phyloP scores from a whole-genome alignment of 2,329 filamentous ascomycete genomes.

The Xylaria arbuscula region DNA sequence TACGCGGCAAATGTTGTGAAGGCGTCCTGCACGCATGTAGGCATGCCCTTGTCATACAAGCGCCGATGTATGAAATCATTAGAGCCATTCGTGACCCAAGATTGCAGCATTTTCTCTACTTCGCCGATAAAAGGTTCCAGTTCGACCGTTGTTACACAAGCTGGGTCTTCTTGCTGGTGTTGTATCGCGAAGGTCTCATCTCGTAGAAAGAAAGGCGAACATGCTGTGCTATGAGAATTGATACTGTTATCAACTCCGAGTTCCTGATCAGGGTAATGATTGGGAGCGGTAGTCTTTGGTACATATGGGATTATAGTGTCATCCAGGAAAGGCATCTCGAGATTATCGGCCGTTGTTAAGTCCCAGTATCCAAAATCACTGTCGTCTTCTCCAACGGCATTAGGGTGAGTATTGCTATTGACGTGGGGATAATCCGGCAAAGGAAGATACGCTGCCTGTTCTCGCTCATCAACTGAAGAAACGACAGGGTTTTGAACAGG shows the following conservation, averaged over 20 bases:
- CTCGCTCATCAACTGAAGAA: not conserved
- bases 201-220: slow-evolving; percentile 22
- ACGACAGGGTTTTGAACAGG: not conserved
- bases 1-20: slow-evolving; percentile 32
- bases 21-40: slow-evolving; percentile 32
- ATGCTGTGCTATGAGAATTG: not conserved
- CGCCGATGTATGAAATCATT: slow-evolving; percentile 29
- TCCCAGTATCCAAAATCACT: slow-evolving; percentile 24
- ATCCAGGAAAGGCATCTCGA: slow-evolving; percentile 13
- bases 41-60: slow-evolving; percentile 31
- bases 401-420: not conserved
- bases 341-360: not conserved
- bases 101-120: slow-evolving; percentile 29
- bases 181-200: slow-evolving; percentile 25
- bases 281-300: not conserved
- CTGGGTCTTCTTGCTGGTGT: slow-evolving; percentile 15
- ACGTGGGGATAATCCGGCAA: not conserved
- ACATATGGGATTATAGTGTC: slow-evolving; percentile 7
- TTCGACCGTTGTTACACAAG: slow-evolving; percentile 16
- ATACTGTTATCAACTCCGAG: not conserved
- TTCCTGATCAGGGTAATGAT: not conserved
- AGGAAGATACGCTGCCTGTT: slow-evolving; percentile 2
- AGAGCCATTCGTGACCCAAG: slow-evolving; percentile 25
- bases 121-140: slow-evolving; percentile 30
- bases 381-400: not conserved